Percentiles rank a stretch among this genome's conserved stretches.
Conservation (phyloP, 306 rosid genomes). For the Prunus davidiana region DNA sequence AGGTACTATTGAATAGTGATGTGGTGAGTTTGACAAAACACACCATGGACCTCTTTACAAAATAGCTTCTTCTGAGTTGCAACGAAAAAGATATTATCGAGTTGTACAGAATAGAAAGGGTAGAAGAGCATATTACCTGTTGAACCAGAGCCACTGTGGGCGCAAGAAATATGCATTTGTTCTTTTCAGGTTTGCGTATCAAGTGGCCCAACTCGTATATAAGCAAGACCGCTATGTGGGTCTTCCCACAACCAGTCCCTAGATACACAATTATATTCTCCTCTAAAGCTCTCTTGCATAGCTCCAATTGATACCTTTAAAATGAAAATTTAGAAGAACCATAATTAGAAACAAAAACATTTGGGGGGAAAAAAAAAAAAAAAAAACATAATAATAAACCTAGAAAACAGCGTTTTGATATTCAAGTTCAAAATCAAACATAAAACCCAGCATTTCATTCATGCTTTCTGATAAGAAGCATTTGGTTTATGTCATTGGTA, state of each 20-base stretch:
- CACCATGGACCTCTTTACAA: neutral
- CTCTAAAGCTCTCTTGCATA: conserved; percentile 78
- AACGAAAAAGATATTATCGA: neutral
- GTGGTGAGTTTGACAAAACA: neutral
- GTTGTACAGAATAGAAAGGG: conserved; percentile 20
- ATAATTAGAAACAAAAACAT: neutral
- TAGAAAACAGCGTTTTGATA: neutral
- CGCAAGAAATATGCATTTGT: conserved; percentile 79
- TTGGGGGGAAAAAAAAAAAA: too few relatives aligned
- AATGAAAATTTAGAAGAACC: conserved; percentile 9
- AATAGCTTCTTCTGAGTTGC: neutral
- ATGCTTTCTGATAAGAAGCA: neutral
- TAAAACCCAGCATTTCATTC: neutral
- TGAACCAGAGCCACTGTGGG: conserved; percentile 88
- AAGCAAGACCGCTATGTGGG: conserved; percentile 87
- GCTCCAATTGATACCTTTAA: conserved; percentile 76
- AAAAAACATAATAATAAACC: neutral
- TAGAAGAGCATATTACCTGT: conserved; percentile 55
- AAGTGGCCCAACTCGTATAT: conserved; percentile 68
- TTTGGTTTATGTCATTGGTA: neutral
- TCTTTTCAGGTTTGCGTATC: conserved; percentile 65
- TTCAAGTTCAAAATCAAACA: neutral
- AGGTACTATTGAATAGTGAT: neutral
- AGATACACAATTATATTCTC: conserved; percentile 86
- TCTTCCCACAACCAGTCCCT: conserved; percentile 96